Base-by-base conservation (phyloP, 2,329 filamentous ascomycete genomes). In the Septoria petroselini region DNA sequence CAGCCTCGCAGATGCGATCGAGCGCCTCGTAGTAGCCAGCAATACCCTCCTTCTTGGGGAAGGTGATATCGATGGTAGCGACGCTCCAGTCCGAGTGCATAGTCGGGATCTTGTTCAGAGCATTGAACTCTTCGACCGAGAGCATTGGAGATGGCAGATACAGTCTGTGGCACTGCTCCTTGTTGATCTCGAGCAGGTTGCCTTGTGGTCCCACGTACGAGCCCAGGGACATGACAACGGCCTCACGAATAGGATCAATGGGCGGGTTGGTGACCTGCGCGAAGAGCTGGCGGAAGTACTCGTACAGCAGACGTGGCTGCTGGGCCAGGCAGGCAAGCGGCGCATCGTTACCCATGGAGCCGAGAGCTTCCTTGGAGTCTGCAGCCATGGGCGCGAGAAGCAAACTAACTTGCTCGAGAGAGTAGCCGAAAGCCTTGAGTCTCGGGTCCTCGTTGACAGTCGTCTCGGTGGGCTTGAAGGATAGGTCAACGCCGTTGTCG, bases 221-320 rank as follows among this genome's bases (percentile, higher is more conserved):
- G 68, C 95, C 91, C 33, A 97, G 75, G 48, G 91, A 96, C 91
- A 97, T 97, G 71, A 97, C 91, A 64, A 96, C 93, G 21, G 91
- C 91, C 77, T 97, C 91, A 71, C 91, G 82, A 62, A 97, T 97
- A 25, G 91, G 91, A 66, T 97, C 91, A 65, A 97, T 97, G 11
- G 91, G 91, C 60, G 91, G 91, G 71, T 97, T 97, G 55, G 91
- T 97, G 69, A 97, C 91, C 74, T 97, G 91, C 7, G 91, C 91
- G 70, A 97, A 97, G 35, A 97, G 84, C 75, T 97, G 88, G 56
- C 91, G 84, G 84, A 97, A 97, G 74, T 97, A 97, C 71, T 96
- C 91, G 70, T 88, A 95, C 15, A 96, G 80, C 46, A 95, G 77
- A 61, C 91, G 87, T 60, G 91, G 90, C 56, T 91, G 87, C 58